Conservation (phyloP, 306 rosid species). For the Rubus parviflorus region DNA sequence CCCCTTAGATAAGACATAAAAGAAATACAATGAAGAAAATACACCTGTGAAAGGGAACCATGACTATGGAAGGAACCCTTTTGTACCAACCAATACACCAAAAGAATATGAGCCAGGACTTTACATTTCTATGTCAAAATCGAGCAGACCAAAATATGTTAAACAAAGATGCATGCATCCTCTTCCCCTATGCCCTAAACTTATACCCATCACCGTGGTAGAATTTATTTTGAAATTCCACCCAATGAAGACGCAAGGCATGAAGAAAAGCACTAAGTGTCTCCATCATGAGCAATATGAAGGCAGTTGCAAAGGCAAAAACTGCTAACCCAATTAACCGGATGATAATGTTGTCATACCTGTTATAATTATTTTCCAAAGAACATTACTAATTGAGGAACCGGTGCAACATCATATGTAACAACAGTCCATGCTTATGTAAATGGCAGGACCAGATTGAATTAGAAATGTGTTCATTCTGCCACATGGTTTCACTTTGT, state of each 20-base stretch:
- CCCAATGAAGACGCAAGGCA: constrained; percentile 99
- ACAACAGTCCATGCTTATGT: not conserved
- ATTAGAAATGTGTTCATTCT: not conserved
- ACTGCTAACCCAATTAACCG: constrained; percentile 86
- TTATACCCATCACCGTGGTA: constrained; percentile 94
- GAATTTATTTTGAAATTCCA: constrained; percentile 94
- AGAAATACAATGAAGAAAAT: constrained; percentile 9
- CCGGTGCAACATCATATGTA: not conserved
- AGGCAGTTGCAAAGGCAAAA: constrained; percentile 94
- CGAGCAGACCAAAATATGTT: constrained; percentile 34
- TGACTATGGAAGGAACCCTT: constrained; percentile 32
- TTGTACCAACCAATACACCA: constrained; percentile 30
- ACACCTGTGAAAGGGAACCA: constrained; percentile 16
- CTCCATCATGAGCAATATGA: constrained; percentile 99
- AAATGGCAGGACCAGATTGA: not conserved
- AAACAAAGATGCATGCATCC: constrained; percentile 16
- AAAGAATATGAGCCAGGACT: constrained; percentile 48
- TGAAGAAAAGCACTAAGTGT: constrained; percentile 97
- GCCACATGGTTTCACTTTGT: not conserved
- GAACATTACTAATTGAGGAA: constrained; percentile 20
- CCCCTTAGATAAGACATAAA: not conserved
- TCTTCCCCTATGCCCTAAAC: constrained; percentile 47
- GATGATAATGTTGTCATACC: constrained; percentile 79
- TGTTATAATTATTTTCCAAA: constrained; percentile 42
- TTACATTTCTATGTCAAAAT: constrained; percentile 40